Conservation (phyloP, 2,329 filamentous ascomycete species). For the Eutypa lata region DNA sequence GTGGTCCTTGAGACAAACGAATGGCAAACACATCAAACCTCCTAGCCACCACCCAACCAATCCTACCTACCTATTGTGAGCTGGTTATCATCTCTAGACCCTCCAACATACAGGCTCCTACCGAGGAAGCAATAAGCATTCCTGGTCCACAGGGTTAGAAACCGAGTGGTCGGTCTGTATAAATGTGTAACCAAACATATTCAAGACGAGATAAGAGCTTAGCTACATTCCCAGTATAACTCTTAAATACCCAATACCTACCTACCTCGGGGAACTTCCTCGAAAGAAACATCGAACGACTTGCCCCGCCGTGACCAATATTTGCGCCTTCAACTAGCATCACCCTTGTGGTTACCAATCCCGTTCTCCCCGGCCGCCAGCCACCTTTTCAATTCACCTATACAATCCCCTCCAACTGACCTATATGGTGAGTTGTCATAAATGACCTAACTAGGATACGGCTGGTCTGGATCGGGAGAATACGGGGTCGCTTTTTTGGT, state of each 20-base stretch:
- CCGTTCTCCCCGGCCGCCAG: neutral
- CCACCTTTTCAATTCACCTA: neutral
- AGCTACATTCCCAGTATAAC: neutral
- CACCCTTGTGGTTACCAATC: neutral
- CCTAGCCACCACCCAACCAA: neutral
- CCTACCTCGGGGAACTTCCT: neutral
- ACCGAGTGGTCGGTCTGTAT: too few relatives aligned
- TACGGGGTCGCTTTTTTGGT: neutral
- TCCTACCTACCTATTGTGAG: neutral
- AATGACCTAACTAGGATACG: neutral
- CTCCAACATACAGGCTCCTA: neutral
- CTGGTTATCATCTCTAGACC: too few relatives aligned
- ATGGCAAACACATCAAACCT: neutral
- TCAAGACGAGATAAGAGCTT: too few relatives aligned
- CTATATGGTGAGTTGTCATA: neutral
- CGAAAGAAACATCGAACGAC: neutral
- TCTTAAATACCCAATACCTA: neutral
- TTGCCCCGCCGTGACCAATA: neutral
- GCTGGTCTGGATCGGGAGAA: neutral
- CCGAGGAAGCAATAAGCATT: neutral
- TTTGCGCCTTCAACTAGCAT: too few relatives aligned
- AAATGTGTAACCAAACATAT: too few relatives aligned
- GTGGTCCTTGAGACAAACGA: constrained; percentile 16
- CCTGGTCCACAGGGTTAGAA: too few relatives aligned
- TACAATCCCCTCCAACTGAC: neutral